phyloP scores from a whole-genome alignment of 2,329 filamentous ascomycete species.

The Albifimbria verrucaria region DNA sequence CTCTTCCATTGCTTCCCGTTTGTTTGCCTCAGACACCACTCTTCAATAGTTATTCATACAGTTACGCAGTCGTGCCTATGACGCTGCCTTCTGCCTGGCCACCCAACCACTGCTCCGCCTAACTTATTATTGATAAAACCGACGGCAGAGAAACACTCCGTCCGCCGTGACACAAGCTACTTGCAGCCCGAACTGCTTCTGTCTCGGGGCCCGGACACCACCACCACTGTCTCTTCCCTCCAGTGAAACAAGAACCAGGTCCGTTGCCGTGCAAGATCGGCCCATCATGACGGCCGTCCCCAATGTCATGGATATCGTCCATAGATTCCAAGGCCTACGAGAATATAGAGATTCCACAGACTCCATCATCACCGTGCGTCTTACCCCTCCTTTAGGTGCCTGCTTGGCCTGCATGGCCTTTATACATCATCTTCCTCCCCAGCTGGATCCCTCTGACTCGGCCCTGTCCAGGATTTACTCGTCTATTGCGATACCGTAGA shows the following conservation, averaged over 20 bases:
- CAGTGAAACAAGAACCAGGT: neutral
- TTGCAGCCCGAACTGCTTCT: too few relatives aligned
- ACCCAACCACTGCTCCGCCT: too few relatives aligned
- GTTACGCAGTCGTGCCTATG: too few relatives aligned
- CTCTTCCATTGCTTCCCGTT: too few relatives aligned
- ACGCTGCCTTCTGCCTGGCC: too few relatives aligned
- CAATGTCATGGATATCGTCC: conserved; percentile 42
- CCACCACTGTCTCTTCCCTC: neutral
- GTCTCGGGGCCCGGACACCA: neutral
- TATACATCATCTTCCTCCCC: neutral
- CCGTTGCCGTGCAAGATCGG: neutral
- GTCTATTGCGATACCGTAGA: conserved; percentile 39
- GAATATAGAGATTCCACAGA: conserved; percentile 37
- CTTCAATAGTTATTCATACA: too few relatives aligned
- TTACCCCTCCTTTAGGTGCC: conserved; percentile 10
- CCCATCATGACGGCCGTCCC: conserved; percentile 20
- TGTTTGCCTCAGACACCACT: too few relatives aligned
- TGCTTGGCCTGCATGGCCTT: neutral
- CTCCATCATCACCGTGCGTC: conserved; percentile 43
- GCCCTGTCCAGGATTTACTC: conserved; percentile 24
- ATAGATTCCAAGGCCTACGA: conserved; percentile 43
- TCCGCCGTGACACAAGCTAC: too few relatives aligned
- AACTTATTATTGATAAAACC: too few relatives aligned
- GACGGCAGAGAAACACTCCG: too few relatives aligned
- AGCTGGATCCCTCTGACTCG: neutral